Evolutionary conservation across 495 filamentous ascomycete species (phyloP), one percentile per base, ranked within the genome.

Genomic region (Penicillium paxilli): DNA sequence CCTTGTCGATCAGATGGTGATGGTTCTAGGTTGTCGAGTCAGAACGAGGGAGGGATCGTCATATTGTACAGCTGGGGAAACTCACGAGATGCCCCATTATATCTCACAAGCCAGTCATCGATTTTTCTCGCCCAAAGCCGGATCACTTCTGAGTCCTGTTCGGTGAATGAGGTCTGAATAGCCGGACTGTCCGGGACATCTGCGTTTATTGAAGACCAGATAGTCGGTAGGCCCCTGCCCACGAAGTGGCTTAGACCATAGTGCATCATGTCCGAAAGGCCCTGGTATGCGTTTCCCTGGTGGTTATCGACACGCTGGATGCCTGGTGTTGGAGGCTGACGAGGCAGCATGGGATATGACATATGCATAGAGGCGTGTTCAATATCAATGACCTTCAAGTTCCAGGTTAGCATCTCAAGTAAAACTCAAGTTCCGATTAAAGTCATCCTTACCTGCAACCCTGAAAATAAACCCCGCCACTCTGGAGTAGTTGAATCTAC

Each of bases 331-430:
- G 67, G 68, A 16, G 71, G 66, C 25, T 75, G 62, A 28, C 58
- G 60, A 6, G 72, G 72, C 5, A 75, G 45, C 22, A 75, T 55
- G 20, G 72, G 72, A 22, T 69, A 67, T 1, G 67, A 72, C 69
- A 75, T 68, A 23, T 75, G 70, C 58, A 75, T 71, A 10, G 72
- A 75, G 4, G 70, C 72, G 54, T 75, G 72, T 52, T 75, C 72
- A 14, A 75, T 66, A 33, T 75, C 72, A 35, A 72, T 72, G n/a
- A 75, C 65, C 71, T 74, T 19, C 3, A 24, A 1, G 11, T 74
- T 19, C 3, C 21, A 1, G 11, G 17, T 58, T n/a, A 55, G 25
- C n/a, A 19, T 49, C 21, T 11, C 17, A 10, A 12, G 32, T 12
- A 7, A 1, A 26, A 19, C 1, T 20, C 1, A 19, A 12, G 4